Conservation (phyloP, 2,329 filamentous ascomycete genomes). For the Rhynchosporium agropyri region DNA sequence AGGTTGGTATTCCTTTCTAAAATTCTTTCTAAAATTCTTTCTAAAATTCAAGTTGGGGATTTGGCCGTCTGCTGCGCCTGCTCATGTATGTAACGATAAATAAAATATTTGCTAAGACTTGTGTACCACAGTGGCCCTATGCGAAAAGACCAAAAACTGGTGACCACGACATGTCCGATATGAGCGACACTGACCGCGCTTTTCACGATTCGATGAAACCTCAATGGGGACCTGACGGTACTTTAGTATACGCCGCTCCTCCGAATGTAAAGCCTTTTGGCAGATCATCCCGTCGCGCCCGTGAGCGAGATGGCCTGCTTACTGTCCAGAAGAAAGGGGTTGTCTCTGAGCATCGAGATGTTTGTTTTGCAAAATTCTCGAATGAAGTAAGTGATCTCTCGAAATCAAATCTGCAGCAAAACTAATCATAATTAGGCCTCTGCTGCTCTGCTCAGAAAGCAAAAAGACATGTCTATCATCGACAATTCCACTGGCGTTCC, state of each 20-base stretch:
- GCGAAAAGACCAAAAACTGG: constrained; percentile 74
- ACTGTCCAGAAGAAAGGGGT: constrained; percentile 58
- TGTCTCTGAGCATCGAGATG: constrained; percentile 63
- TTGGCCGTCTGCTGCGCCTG: constrained; percentile 40
- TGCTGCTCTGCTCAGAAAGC: constrained; percentile 56
- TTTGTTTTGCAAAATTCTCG: constrained; percentile 66
- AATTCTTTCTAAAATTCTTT: no score
- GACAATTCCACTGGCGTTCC: constrained; percentile 61
- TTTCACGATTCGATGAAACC: constrained; percentile 78
- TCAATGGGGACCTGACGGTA: constrained; percentile 75
- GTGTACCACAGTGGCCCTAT: constrained; percentile 75
- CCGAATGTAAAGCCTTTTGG: constrained; percentile 43
- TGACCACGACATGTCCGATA: constrained; percentile 60
- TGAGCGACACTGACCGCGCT: constrained; percentile 63
- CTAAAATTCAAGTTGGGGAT: constrained; percentile 32
- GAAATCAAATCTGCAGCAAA: constrained; percentile 20
- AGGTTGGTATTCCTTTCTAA: constrained; percentile 74
- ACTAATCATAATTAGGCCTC: constrained; percentile 50
- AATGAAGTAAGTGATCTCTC: constrained; percentile 49
- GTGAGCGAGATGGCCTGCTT: constrained; percentile 51
- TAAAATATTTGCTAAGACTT: constrained; percentile 50
- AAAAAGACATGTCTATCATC: constrained; percentile 59
- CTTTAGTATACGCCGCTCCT: constrained; percentile 65
- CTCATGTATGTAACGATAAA: constrained; percentile 43
- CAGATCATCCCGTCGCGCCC: constrained; percentile 37